Percentiles rank a stretch among this genome's conserved stretches.
phyloP scores from a whole-genome alignment of 352 stramenopile genomes.

The Phytophthora syringae region DNA sequence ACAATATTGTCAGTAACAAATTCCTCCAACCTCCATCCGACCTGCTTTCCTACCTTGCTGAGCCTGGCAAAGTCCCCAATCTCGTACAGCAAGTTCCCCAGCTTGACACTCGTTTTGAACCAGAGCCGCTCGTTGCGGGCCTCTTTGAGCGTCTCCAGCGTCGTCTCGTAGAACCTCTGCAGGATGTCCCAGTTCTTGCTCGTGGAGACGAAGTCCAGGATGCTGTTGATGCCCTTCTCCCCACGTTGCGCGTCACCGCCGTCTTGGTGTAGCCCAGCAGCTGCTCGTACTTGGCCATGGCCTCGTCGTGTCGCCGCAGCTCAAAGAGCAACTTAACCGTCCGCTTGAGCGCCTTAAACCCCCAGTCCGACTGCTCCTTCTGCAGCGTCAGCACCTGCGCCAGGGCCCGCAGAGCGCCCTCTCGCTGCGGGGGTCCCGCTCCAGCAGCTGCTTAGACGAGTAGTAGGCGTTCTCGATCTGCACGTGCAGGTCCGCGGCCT shows the following conservation, averaged over 20 bases:
- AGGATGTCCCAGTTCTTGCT: conserved; percentile 89
- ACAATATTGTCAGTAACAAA: too few species aligned
- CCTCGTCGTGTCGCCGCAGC: conserved; percentile 65
- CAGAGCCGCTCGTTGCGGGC: conserved; percentile 83
- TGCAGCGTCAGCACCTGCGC: conserved; percentile 65
- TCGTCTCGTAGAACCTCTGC: conserved; percentile 88
- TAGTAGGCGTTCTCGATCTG: conserved; percentile 96
- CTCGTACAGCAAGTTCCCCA: conserved; percentile 93
- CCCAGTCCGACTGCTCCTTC: conserved; percentile 80
- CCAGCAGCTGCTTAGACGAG: conserved; percentile 86
- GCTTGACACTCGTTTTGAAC: conserved; percentile 97
- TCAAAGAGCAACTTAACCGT: conserved; percentile 94
- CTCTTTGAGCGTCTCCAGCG: conserved; percentile 85
- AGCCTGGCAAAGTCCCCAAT: conserved; percentile 75
- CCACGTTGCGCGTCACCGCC: conserved; percentile 92
- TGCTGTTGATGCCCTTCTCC: conserved; percentile 96
- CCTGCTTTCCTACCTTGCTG: conserved; percentile 51
- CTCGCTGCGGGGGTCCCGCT: conserved; percentile 53
- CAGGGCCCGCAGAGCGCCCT: conserved; percentile 55
- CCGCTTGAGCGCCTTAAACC: conserved; percentile 95
- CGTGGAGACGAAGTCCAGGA: conserved; percentile 94
- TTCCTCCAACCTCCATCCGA: too few species aligned
- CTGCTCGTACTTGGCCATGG: conserved; percentile 88
- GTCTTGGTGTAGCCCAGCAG: conserved; percentile 90
- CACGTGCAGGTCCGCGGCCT: conserved; percentile 80